Evolutionary conservation across 768 basidiomycete species (phyloP).

Genomic region (Termitomyces sp.): DNA sequence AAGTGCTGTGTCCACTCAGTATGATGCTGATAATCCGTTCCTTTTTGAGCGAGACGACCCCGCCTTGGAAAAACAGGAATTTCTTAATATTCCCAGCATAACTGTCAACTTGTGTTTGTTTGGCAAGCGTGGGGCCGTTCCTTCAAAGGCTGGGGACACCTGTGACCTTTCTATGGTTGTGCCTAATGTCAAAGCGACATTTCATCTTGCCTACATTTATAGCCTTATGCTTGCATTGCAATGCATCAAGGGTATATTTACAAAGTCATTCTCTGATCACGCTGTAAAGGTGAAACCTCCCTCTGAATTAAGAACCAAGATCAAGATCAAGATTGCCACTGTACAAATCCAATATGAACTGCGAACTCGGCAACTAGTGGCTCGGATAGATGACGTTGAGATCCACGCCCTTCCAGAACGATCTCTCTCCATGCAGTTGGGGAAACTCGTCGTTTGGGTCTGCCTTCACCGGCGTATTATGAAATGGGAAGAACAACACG

Average conservation of each 20-base stretch:
- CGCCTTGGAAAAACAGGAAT: conserved; percentile 37
- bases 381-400: conserved; percentile 40
- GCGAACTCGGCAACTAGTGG: conserved; percentile 44
- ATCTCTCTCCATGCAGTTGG: conserved; percentile 33
- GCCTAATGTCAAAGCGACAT: conserved; percentile 46
- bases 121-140: conserved; percentile 20
- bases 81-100: conserved; percentile 37
- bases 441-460: conserved; percentile 54
- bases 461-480: conserved; percentile 40
- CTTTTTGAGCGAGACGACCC: conserved; percentile 53
- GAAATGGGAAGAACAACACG: conserved; percentile 30
- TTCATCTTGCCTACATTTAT: conserved; percentile 70
- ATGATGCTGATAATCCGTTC: conserved; percentile 64
- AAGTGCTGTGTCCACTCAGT: conserved; percentile 62
- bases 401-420: conserved; percentile 21
- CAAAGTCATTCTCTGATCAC: conserved; percentile 16
- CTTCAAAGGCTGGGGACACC: conserved; percentile 30
- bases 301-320: conserved; percentile 21
- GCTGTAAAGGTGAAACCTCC: conserved; percentile 2
- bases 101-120: conserved; percentile 26
- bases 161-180: conserved; percentile 48
- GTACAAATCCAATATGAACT: conserved; percentile 48
- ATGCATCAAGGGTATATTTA: conserved; percentile 41
- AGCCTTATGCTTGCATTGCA: conserved; percentile 60
- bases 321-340: conserved; percentile 34